Conservation (phyloP, 495 filamentous ascomycete genomes). For the Aspergillus heteromorphus region DNA sequence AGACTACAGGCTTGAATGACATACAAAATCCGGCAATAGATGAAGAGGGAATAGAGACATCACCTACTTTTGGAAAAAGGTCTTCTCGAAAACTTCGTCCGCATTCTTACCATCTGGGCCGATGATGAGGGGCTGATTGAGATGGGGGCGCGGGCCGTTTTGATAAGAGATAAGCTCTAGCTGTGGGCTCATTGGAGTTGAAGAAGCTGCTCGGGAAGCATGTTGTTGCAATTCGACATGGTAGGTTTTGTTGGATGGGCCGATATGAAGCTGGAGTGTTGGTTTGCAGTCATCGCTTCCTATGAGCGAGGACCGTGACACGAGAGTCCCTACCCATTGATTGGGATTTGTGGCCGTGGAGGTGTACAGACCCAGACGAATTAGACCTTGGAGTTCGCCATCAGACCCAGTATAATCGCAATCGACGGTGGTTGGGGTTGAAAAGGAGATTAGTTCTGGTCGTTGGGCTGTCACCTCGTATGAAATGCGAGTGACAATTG, state of each 20-base stretch:
- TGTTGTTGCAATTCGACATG: constrained; percentile 27
- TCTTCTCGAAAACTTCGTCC: constrained; percentile 36
- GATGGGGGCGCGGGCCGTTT: constrained; percentile 30
- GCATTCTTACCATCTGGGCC: constrained; percentile 33
- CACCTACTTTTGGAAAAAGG: constrained; percentile 44
- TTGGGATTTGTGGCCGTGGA: constrained; percentile 21
- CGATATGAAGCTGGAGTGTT: constrained; percentile 33
- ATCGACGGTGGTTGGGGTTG: constrained; percentile 19
- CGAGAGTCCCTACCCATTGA: constrained; percentile 39
- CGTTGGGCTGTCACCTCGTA: constrained; percentile 31
- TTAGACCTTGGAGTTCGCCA: constrained; percentile 14
- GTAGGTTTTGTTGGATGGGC: constrained; percentile 31
- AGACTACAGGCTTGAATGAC: constrained; percentile 1
- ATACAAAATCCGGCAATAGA: not conserved
- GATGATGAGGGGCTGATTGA: constrained; percentile 40
- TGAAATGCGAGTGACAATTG: constrained; percentile 35
- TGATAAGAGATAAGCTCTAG: constrained; percentile 27
- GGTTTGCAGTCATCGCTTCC: constrained; percentile 17
- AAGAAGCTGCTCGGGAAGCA: not conserved
- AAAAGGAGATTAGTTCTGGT: constrained; percentile 31
- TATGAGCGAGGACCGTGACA: constrained; percentile 25
- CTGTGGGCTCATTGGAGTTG: constrained; percentile 7
- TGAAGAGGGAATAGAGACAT: not conserved
- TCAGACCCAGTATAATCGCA: not conserved
- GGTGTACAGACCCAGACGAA: constrained; percentile 37